These are phyloP conservation scores for Leptodermis oblonga DNA, from an alignment of 257 asterid species.

Conservation along the genomic window DNA sequence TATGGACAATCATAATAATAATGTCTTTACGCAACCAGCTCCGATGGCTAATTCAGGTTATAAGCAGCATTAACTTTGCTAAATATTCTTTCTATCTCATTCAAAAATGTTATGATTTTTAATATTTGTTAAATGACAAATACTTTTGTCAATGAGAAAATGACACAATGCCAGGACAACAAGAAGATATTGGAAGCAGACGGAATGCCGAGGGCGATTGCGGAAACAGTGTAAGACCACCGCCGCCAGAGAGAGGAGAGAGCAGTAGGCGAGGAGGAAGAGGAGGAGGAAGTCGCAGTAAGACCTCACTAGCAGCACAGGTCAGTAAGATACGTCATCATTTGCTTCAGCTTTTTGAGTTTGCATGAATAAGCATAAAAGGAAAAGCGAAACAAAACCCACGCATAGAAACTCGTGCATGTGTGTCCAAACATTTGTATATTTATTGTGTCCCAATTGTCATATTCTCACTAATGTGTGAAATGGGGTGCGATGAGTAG, in stretches of 20 bases:
- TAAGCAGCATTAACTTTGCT: too few species aligned
- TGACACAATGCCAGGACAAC: constrained; percentile 9
- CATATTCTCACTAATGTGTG: too few species aligned
- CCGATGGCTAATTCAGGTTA: constrained; percentile 33
- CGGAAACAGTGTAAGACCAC: constrained; percentile 5
- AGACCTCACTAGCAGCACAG: constrained; percentile 45
- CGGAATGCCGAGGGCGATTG: background rate
- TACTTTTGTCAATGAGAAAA: constrained; percentile 14
- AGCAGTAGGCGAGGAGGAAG: constrained; percentile 15
- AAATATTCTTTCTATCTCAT: too few species aligned
- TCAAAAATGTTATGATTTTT: too few species aligned
- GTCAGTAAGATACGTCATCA: constrained; percentile 18
- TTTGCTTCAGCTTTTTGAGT: too few species aligned
- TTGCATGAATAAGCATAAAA: too few species aligned
- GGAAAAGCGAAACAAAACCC: too few species aligned
- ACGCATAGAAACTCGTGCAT: too few species aligned
- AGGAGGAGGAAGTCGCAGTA: constrained; percentile 15
- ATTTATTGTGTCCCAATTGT: too few species aligned
- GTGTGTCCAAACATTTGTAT: too few species aligned
- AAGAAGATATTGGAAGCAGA: constrained; percentile 3
- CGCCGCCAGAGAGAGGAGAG: constrained; percentile 14
- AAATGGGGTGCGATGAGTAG: too few species aligned
- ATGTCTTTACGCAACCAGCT: constrained; percentile 27
- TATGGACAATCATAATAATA: constrained; percentile 15
- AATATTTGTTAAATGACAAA: background rate